These are phyloP conservation scores for Fusarium sp. DNA, from an alignment of 2,329 filamentous ascomycete species.

Conservation along the genomic window DNA sequence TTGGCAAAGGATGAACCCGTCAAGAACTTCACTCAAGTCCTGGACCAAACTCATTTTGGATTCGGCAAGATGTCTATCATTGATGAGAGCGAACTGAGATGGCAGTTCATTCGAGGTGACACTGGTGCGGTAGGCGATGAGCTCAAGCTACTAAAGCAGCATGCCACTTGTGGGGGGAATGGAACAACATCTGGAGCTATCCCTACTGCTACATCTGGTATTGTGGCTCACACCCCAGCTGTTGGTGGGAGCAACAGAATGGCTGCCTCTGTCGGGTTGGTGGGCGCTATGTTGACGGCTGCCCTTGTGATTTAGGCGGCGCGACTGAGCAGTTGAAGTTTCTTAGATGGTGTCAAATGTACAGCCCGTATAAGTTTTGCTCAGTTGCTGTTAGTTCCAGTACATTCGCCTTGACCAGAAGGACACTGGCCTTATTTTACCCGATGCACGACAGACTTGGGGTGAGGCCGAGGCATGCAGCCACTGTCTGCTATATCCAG, in stretches of 20 bases:
- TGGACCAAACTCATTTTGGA: slow-evolving; percentile 59
- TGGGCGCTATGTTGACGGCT: background rate
- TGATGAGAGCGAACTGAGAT: slow-evolving; percentile 53
- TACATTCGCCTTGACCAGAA: background rate
- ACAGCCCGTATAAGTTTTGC: background rate
- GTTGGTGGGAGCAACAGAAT: background rate
- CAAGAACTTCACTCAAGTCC: slow-evolving; percentile 54
- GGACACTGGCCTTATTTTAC: too few relatives aligned
- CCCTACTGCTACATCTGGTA: background rate
- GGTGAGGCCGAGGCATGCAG: too few relatives aligned
- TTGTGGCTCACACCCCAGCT: background rate
- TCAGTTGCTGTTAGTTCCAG: background rate
- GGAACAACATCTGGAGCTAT: background rate
- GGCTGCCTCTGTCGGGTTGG: background rate
- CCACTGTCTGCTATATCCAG: too few relatives aligned
- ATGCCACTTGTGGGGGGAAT: background rate
- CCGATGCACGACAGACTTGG: background rate
- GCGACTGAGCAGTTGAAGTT: fast-evolving
- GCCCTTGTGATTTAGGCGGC: background rate
- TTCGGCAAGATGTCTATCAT: slow-evolving; percentile 53
- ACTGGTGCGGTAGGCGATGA: slow-evolving; percentile 52
- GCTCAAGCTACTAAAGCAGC: slow-evolving; percentile 32
- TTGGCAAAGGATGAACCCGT: slow-evolving; percentile 45
- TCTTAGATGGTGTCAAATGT: background rate
- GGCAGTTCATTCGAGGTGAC: slow-evolving; percentile 57